phyloP scores from a whole-genome alignment of 2,329 filamentous ascomycete genomes.

The Herpotrichia juniperi region DNA sequence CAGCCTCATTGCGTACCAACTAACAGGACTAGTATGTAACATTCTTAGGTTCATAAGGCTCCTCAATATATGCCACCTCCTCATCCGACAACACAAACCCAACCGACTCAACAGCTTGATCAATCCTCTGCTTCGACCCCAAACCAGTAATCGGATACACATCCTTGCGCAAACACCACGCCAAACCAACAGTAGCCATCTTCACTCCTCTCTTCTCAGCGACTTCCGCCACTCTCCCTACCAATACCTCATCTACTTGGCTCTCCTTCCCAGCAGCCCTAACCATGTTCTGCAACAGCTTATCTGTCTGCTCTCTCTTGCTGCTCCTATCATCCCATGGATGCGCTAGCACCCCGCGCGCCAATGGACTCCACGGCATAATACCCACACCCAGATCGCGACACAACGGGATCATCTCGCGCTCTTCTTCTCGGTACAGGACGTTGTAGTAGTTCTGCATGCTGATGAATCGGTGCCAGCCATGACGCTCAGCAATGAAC shows the following conservation, averaged over 20 bases:
- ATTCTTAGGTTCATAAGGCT: slow-evolving; percentile 23
- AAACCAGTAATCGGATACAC: slow-evolving; percentile 26
- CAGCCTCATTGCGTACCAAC: too few species aligned
- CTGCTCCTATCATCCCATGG: slow-evolving; percentile 15
- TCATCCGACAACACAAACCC: slow-evolving; percentile 20
- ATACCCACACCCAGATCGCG: slow-evolving; percentile 27
- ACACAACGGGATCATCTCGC: slow-evolving; percentile 33
- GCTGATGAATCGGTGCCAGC: slow-evolving; percentile 51
- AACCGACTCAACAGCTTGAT: slow-evolving; percentile 21
- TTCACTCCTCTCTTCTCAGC: slow-evolving; percentile 58
- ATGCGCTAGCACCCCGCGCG: slow-evolving; percentile 47
- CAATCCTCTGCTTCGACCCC: slow-evolving; percentile 20
- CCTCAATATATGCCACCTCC: slow-evolving; percentile 26
- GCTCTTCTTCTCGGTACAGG: slow-evolving; percentile 52
- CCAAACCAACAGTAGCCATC: slow-evolving; percentile 62
- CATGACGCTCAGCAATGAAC: slow-evolving; percentile 46
- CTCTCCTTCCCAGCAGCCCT: slow-evolving; percentile 5
- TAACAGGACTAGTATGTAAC: slow-evolving; percentile 20
- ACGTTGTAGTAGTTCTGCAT: slow-evolving; percentile 54
- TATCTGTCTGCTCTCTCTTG: slow-evolving; percentile 6
- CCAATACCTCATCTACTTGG: slow-evolving; percentile 51
- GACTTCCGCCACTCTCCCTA: slow-evolving; percentile 60
- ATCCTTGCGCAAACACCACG: slow-evolving; percentile 26
- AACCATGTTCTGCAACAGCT: too few species aligned
- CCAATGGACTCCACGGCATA: slow-evolving; percentile 32